phyloP scores from a whole-genome alignment of 306 rosid genomes.

The Glycine soja region DNA sequence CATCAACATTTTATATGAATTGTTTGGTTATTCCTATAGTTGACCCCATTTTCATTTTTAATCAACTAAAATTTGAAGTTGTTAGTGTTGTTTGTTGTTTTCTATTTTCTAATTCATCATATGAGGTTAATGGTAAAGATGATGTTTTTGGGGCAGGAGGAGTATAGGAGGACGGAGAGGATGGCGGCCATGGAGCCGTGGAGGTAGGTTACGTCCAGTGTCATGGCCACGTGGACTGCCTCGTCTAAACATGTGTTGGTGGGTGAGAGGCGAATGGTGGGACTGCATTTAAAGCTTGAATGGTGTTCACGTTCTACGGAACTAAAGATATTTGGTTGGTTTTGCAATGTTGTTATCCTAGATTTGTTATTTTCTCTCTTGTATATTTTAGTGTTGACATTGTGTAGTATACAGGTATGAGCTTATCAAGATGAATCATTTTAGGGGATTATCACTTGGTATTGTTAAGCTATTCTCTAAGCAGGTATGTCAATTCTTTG shows the following conservation, averaged over 20 bases:
- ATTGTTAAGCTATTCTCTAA: slow-evolving; percentile 94
- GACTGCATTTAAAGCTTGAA: slow-evolving; percentile 37
- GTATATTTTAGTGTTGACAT: slow-evolving; percentile 51
- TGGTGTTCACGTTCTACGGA: slow-evolving; percentile 38
- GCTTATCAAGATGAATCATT: slow-evolving; percentile 96
- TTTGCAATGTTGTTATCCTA: slow-evolving; percentile 24
- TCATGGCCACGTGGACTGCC: too few relatives aligned
- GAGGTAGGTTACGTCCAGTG: too few relatives aligned
- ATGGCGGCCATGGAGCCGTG: too few relatives aligned
- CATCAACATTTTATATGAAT: neutral
- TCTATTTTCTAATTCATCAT: neutral
- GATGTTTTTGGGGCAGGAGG: too few relatives aligned
- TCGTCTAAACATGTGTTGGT: too few relatives aligned
- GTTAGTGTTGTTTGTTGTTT: neutral
- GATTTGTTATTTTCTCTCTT: slow-evolving; percentile 39
- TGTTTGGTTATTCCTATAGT: neutral
- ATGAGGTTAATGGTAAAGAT: neutral
- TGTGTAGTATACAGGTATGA: slow-evolving; percentile 73
- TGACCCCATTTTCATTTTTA: neutral
- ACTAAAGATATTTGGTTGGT: neutral
- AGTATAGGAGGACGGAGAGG: too few relatives aligned
- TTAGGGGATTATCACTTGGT: slow-evolving; percentile 92
- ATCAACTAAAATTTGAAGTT: slow-evolving; percentile 7
- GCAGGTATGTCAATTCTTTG: slow-evolving; percentile 68
- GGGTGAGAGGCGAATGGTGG: too few relatives aligned